These are phyloP conservation scores for Taiozyma sp. DNA, from an alignment of 1,139 yeast genomes.

Conservation along the genomic window DNA sequence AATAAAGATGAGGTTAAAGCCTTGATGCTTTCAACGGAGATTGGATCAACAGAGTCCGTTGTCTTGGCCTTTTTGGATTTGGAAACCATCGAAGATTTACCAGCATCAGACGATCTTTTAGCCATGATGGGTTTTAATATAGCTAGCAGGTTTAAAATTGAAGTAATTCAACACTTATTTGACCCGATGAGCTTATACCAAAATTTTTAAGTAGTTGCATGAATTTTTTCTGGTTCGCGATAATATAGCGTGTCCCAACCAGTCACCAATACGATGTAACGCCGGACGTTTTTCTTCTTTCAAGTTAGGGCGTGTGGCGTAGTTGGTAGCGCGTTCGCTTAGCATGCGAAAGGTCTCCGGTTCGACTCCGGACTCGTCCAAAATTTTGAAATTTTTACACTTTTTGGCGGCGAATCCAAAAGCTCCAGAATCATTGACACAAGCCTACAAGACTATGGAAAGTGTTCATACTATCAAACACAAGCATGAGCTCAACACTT, in stretches of 20 bases:
- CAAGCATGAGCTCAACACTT: too few relatives aligned
- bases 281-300: neutral
- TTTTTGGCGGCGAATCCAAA: too few relatives aligned
- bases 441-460: too few relatives aligned
- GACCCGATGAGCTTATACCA: neutral
- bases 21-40: conserved; percentile 14
- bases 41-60: neutral
- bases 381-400: conserved; percentile 1
- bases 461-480: too few relatives aligned
- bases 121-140: conserved; percentile 6
- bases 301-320: conserved; percentile 73
- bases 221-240: neutral
- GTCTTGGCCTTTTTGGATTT: conserved; percentile 9
- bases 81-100: neutral
- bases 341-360: conserved; percentile 90
- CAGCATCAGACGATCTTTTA: conserved; percentile 10
- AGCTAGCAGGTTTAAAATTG: neutral
- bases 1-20: conserved; percentile 7
- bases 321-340: conserved; percentile 92
- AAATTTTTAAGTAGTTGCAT: neutral
- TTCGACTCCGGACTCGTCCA: conserved; percentile 91
- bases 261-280: neutral
- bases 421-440: too few relatives aligned
- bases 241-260: neutral
- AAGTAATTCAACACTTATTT: neutral